phyloP scores from a whole-genome alignment of 129 eudicot genomes.

The Mikania micrantha region DNA sequence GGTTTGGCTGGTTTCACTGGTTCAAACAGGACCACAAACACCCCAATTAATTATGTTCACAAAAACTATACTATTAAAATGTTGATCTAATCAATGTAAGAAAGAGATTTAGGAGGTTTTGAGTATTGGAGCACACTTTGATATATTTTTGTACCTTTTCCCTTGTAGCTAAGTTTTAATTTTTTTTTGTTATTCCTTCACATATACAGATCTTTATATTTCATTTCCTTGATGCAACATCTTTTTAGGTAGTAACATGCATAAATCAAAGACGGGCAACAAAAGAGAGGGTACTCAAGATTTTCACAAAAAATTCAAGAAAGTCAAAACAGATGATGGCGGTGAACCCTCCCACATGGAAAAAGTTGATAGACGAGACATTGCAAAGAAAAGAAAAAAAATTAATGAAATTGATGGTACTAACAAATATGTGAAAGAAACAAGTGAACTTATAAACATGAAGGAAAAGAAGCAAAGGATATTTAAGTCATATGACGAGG shows the following conservation, averaged over 20 bases:
- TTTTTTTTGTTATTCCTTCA: neutral
- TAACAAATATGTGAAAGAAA: slow-evolving; percentile 31
- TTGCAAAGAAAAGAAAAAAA: slow-evolving; percentile 56
- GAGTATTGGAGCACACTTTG: neutral
- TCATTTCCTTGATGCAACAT: slow-evolving; percentile 7
- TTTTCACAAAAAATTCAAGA: slow-evolving; percentile 43
- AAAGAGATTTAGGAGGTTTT: neutral
- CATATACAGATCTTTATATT: neutral
- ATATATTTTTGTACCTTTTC: neutral
- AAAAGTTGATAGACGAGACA: slow-evolving; percentile 33
- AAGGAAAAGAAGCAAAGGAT: slow-evolving; percentile 66
- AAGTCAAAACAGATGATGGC: slow-evolving; percentile 35
- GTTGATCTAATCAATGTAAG: neutral
- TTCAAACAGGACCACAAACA: too few species aligned
- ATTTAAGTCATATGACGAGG: slow-evolving; percentile 55
- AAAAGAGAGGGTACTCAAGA: slow-evolving; percentile 54
- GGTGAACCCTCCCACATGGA: slow-evolving; percentile 22
- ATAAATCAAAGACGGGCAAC: slow-evolving; percentile 34
- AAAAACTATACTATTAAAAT: neutral
- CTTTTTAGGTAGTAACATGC: slow-evolving; percentile 33
- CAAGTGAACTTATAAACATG: slow-evolving; percentile 32
- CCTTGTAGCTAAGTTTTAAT: neutral
- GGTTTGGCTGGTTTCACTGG: too few species aligned
- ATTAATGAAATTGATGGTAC: slow-evolving; percentile 27
- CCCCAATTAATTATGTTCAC: neutral